phyloP scores from a whole-genome alignment of 352 stramenopile genomes.

The Peronospora destructor region DNA sequence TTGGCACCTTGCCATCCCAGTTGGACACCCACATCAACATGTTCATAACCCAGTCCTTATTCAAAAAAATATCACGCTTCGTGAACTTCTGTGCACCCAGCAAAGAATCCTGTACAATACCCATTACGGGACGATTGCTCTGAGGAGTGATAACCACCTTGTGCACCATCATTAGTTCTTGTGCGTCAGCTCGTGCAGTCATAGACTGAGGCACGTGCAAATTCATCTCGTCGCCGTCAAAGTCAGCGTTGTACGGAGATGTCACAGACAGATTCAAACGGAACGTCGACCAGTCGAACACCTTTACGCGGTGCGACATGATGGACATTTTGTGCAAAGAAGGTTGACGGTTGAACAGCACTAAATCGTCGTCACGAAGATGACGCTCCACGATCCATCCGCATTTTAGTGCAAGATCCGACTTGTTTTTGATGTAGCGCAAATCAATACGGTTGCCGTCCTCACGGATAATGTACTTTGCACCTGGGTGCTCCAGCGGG shows the following conservation, averaged over 20 bases:
- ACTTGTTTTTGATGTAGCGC: constrained; percentile 96
- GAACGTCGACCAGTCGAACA: constrained; percentile 99
- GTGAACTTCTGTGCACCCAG: constrained; percentile 97
- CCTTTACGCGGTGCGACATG: constrained; percentile 98
- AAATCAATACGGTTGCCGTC: constrained; percentile 97
- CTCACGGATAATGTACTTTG: constrained; percentile 97
- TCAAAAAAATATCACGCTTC: constrained; percentile 96
- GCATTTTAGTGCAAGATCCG: constrained; percentile 91
- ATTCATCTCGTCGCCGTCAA: constrained; percentile 99
- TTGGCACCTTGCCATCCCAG: constrained; percentile 96
- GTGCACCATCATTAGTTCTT: constrained; percentile 98
- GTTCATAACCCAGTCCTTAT: constrained; percentile 97
- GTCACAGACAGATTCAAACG: constrained; percentile 97
- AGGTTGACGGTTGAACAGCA: constrained; percentile 99
- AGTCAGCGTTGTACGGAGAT: constrained; percentile 99
- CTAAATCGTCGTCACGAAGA: constrained; percentile 96
- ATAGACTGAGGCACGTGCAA: constrained; percentile 97
- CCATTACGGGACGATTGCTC: constrained; percentile 98
- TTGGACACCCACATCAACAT: constrained; percentile 96
- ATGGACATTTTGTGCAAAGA: constrained; percentile 99
- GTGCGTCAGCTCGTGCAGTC: constrained; percentile 92
- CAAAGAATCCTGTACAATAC: constrained; percentile 97
- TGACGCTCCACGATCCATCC: constrained; percentile 99
- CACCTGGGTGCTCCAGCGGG: constrained; percentile 93
- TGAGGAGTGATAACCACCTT: constrained; percentile 98